A percentile compares a stretch with the other conserved stretches of the same genome.
phyloP scores from a whole-genome alignment of 306 rosid genomes.

The Cicer chorassanicum region DNA sequence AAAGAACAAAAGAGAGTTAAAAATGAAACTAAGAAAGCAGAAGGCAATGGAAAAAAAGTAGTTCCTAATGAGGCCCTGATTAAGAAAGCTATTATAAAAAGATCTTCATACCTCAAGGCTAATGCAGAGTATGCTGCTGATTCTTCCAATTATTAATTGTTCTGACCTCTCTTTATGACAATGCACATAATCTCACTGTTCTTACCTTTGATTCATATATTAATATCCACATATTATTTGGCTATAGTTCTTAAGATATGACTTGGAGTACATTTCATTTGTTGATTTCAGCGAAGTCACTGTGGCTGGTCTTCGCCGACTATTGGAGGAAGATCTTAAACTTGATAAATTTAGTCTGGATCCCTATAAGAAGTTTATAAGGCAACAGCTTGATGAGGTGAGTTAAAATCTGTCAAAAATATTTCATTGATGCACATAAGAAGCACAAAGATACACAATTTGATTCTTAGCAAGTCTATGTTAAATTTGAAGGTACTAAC shows the following conservation, averaged over 20 bases:
- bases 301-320: slow-evolving; percentile 83
- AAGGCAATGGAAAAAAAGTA: slow-evolving; percentile 56
- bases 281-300: slow-evolving; percentile 69
- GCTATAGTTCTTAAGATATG: slow-evolving; percentile 35
- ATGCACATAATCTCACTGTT: slow-evolving; percentile 11
- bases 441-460: slow-evolving; percentile 17
- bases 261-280: slow-evolving; percentile 32
- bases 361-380: slow-evolving; percentile 74
- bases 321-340: slow-evolving; percentile 86
- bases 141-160: slow-evolving; percentile 34
- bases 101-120: slow-evolving; percentile 71
- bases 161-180: slow-evolving; percentile 21
- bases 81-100: slow-evolving; percentile 73
- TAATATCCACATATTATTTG: not conserved
- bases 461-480: slow-evolving; percentile 34
- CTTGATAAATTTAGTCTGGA: slow-evolving; percentile 72
- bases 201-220: slow-evolving; percentile 12
- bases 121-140: slow-evolving; percentile 78
- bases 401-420: slow-evolving; percentile 35
- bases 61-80: slow-evolving; percentile 66
- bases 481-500: slow-evolving; percentile 56
- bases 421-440: slow-evolving; percentile 33
- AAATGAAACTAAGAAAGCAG: slow-evolving; percentile 53
- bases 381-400: slow-evolving; percentile 76
- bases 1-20: slow-evolving; percentile 56